These are phyloP conservation scores for Echium plantagineum DNA, from an alignment of 257 asterid genomes.

Conservation along the genomic window DNA sequence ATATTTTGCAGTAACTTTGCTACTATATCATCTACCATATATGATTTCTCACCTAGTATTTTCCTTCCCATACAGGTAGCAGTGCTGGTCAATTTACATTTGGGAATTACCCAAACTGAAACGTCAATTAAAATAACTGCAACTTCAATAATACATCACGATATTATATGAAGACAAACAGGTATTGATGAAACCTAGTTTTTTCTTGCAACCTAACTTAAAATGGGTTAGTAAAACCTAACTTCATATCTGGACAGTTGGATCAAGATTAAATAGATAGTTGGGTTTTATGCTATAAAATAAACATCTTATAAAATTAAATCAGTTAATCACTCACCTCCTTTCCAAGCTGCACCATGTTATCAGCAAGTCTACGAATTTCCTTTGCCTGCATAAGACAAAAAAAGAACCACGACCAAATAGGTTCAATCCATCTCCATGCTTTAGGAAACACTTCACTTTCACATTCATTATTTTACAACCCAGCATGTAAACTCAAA, in stretches of 20 bases:
- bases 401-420: constrained; percentile 5
- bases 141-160: neutral
- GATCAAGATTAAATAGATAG: too few species aligned
- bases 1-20: neutral
- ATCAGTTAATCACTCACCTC: constrained; percentile 36
- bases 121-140: neutral
- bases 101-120: neutral
- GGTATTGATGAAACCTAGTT: too few species aligned
- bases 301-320: neutral
- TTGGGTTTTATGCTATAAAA: too few species aligned
- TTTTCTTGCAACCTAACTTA: too few species aligned
- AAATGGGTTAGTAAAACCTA: too few species aligned
- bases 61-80: too few species aligned
- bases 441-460: neutral
- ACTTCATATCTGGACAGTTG: too few species aligned
- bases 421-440: too few species aligned
- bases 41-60: too few species aligned
- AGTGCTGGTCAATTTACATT: neutral
- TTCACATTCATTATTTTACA: too few species aligned
- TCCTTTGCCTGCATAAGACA: constrained; percentile 59
- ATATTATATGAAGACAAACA: neutral
- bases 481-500: too few species aligned
- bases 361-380: constrained; percentile 93
- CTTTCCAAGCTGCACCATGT: constrained; percentile 93
- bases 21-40: neutral